Conservation (phyloP, 495 filamentous ascomycete species). For the Cryomyces minteri region DNA sequence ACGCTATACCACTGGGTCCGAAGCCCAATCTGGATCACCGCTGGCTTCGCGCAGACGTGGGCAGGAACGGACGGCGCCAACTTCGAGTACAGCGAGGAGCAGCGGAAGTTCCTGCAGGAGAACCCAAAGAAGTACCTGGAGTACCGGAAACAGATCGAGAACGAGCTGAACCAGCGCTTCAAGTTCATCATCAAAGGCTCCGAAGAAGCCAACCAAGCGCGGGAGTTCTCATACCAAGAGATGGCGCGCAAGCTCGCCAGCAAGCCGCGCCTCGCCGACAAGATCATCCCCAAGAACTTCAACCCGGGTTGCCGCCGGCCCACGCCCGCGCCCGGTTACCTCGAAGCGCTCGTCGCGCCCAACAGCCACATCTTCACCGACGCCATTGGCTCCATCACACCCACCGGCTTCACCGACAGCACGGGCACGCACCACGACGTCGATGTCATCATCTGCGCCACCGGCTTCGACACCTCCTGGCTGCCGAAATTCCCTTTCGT, state of each 20-base stretch:
- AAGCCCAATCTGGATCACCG: constrained; percentile 21
- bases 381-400: constrained; percentile 10
- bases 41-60: constrained; percentile 20
- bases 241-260: constrained; percentile 18
- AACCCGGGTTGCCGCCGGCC: constrained; percentile 20
- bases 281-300: constrained; percentile 20
- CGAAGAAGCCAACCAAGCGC: constrained; percentile 12
- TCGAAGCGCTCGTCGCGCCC: constrained; percentile 16
- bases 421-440: constrained; percentile 16
- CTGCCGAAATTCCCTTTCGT: constrained; percentile 20
- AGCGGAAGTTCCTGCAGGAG: constrained; percentile 13
- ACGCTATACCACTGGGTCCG: constrained; percentile 20
- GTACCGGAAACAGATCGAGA: constrained; percentile 25
- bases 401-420: constrained; percentile 16
- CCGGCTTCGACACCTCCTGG: constrained; percentile 23
- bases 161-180: constrained; percentile 26
- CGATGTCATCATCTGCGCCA: constrained; percentile 22
- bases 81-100: constrained; percentile 19
- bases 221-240: constrained; percentile 15
- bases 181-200: constrained; percentile 24
- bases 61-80: constrained; percentile 20
- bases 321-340: constrained; percentile 20
- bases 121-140: constrained; percentile 21
- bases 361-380: constrained; percentile 20
- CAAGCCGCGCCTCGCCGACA: constrained; percentile 15